A percentile compares a stretch with the other conserved stretches of the same genome.
Evolutionary conservation across 352 stramenopile species (phyloP).

Genomic region (Pelagophyceae sp.): DNA sequence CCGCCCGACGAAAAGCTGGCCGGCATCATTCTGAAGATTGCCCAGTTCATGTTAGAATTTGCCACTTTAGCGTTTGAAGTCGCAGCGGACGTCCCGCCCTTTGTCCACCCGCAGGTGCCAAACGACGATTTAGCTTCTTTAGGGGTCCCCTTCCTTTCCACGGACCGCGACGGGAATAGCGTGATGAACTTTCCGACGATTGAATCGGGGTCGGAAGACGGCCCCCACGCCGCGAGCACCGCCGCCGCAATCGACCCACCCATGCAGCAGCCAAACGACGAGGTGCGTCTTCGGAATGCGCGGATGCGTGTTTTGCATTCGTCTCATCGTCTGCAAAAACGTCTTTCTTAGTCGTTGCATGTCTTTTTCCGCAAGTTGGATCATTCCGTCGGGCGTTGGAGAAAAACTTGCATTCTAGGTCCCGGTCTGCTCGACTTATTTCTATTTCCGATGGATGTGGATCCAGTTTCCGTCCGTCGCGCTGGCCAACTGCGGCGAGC

Average conservation of each 20-base stretch:
- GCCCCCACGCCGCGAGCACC: conserved; percentile 3
- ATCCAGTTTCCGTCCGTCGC: conserved; percentile 51
- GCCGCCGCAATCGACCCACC: conserved; percentile 8
- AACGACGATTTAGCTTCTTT: conserved; percentile 40
- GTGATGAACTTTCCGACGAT: conserved; percentile 28
- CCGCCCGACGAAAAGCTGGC: conserved; percentile 31
- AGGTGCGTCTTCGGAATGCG: too few relatives aligned
- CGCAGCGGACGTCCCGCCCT: conserved; percentile 41
- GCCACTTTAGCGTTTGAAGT: conserved; percentile 42
- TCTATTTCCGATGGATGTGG: conserved; percentile 52
- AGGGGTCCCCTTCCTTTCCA: conserved; percentile 42
- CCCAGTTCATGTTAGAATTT: conserved; percentile 48
- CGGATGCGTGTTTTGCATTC: too few relatives aligned
- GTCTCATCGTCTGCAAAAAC: too few relatives aligned
- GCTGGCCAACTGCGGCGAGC: conserved; percentile 43
- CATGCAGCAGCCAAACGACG: conserved; percentile 19
- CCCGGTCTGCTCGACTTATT: conserved; percentile 40
- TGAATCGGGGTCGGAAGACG: conserved; percentile 14
- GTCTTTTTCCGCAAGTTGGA: too few relatives aligned
- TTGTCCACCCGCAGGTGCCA: conserved; percentile 41
- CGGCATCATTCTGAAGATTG: conserved; percentile 37
- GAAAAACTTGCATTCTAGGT: too few relatives aligned
- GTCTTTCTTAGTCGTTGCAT: too few relatives aligned
- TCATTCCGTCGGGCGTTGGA: too few relatives aligned
- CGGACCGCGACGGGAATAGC: conserved; percentile 34